phyloP scores from a whole-genome alignment of 2,329 filamentous ascomycete species.

The Ophiostoma pallidulum region DNA sequence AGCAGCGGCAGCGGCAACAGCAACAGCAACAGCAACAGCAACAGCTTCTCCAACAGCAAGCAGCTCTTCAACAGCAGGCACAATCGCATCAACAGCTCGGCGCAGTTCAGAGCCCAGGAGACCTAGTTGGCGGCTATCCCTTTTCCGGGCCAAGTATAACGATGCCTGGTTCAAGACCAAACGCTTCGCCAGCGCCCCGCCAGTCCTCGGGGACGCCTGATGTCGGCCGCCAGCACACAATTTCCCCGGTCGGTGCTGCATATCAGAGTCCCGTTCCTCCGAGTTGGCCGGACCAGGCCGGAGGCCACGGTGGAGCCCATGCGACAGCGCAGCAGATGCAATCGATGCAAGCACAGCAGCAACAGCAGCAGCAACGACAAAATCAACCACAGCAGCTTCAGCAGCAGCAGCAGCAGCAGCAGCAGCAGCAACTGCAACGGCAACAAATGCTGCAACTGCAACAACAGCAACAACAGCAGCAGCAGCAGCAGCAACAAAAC shows the following conservation, averaged over 20 bases:
- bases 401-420: too few species aligned
- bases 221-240: background rate
- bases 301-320: background rate
- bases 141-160: background rate
- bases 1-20: background rate
- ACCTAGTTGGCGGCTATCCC: background rate
- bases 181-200: background rate
- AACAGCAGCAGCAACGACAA: background rate
- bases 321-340: background rate
- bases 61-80: background rate
- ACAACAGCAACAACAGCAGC: background rate
- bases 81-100: slow-evolving; percentile 5
- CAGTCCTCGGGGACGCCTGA: background rate
- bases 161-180: background rate
- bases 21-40: slow-evolving; percentile 6
- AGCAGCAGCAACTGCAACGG: slow-evolving; percentile 3
- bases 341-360: background rate
- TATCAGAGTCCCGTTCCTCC: slow-evolving; percentile 1
- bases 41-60: slow-evolving; percentile 4
- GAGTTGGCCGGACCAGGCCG: background rate
- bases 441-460: background rate
- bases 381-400: too few species aligned
- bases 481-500: background rate
- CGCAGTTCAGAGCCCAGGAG: background rate
- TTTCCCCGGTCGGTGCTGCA: background rate